Conservation (phyloP, 192 early-diverging fungal genomes). For the Spizellomyces sp. region DNA sequence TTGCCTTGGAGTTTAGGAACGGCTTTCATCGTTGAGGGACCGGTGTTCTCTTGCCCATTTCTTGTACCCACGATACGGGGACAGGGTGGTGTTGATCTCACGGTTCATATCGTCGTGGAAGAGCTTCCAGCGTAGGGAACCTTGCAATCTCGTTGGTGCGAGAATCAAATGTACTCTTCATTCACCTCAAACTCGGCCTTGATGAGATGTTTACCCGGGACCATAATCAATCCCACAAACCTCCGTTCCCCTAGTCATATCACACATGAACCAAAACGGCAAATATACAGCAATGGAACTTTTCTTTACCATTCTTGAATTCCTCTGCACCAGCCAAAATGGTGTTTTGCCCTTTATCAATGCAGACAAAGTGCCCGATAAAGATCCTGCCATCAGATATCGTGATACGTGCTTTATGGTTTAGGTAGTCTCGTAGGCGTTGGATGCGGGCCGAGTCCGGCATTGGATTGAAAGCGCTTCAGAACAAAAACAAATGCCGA, state of each 20-base stretch:
- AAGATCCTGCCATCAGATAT: conserved; percentile 71
- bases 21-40: too few relatives aligned
- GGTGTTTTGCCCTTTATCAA: conserved; percentile 74
- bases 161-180: background rate
- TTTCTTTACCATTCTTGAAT: conserved; percentile 44
- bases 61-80: too few relatives aligned
- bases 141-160: too few relatives aligned
- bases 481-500: too few relatives aligned
- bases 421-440: conserved; percentile 51
- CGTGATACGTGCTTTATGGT: conserved; percentile 54
- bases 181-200: conserved; percentile 59
- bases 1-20: too few relatives aligned
- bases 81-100: too few relatives aligned
- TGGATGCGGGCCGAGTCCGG: background rate
- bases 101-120: too few relatives aligned
- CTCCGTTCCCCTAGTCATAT: conserved; percentile 43
- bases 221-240: conserved; percentile 75
- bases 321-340: conserved; percentile 71
- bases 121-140: too few relatives aligned
- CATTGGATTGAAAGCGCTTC: background rate
- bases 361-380: conserved; percentile 70
- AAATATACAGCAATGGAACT: background rate
- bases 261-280: too few relatives aligned
- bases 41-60: too few relatives aligned
- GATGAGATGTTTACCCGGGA: conserved; percentile 72